Base-by-base conservation (phyloP, 148 eudicot genomes). In the Rhododendron kiyosumense region DNA sequence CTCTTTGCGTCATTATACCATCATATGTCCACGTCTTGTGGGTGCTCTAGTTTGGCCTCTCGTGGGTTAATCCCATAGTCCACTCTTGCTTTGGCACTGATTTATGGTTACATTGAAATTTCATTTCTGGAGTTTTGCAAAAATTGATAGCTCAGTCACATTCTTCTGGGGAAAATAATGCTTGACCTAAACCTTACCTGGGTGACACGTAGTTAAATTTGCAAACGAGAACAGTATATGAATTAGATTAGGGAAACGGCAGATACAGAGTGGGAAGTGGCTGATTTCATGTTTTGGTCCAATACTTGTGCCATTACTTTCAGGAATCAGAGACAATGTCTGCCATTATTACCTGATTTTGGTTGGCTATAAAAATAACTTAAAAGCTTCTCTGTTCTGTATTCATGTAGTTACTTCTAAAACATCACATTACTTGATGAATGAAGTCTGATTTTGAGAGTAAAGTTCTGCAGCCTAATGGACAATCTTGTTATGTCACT, bases 391-490 rank as follows among this genome's bases (percentile, higher is more conserved):
- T 80, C 30, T 24, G 32, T 86, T 86, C 41, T 69, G 69, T 24
- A 17, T 12, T 30, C 18, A 49, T 15, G 63, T 61, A 20, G 36
- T 28, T 36, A n/a, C 34, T 63, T 14, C 12, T 24, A 24, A 38
- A 82, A 38, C 17, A 79, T 2, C 59, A 85, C 41, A 38, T 80
- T 86, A 20, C 36, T 61, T n/a, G 14, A 51, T 83, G 77, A 57
- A 51, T 77, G 63, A 26, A 61, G 26, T 86, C 57, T 41, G 82
- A 34, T 85, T 79, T 86, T 73, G 38, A 5, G 52, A 83, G 20
- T 78, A 22, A 59, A 67, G 75, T 85, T 54, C 28, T 81, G 74
- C 69, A 1, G 5, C 77, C 52, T 81, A 78, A 85, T 71, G 15
- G 20, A 69, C 54, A 84, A 30, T 63, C 38, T 79, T 79, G 4